Conservation (phyloP, 305 asterid genomes). For the Fraxinus sp. region DNA sequence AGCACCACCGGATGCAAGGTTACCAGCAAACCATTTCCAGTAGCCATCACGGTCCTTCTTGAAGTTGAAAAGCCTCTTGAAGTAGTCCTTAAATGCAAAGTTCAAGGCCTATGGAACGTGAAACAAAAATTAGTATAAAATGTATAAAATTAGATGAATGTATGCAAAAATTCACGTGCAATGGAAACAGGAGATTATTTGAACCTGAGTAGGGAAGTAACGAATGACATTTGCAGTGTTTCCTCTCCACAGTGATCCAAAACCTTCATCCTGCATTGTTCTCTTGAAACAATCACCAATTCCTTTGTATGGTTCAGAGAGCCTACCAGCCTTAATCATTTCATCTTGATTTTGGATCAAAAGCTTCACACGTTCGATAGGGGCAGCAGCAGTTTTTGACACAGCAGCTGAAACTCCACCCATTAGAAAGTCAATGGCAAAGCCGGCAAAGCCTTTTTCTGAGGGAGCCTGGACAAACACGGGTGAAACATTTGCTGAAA, state of each 20-base stretch:
- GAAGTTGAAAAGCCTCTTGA: conserved; percentile 67
- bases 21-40: conserved; percentile 97
- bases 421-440: conserved; percentile 85
- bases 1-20: conserved; percentile 93
- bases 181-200: not conserved
- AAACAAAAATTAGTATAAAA: conserved; percentile 16
- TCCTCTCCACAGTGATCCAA: conserved; percentile 79
- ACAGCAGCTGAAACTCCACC: conserved; percentile 92
- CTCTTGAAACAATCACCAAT: conserved; percentile 83
- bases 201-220: conserved; percentile 92
- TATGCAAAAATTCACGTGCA: not conserved
- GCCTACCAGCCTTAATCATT: conserved; percentile 80
- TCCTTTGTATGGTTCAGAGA: conserved; percentile 87
- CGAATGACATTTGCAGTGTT: conserved; percentile 93
- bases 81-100: conserved; percentile 94
- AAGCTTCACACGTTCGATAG: conserved; percentile 83
- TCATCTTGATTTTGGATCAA: conserved; percentile 89
- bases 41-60: conserved; percentile 51
- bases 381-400: conserved; percentile 84
- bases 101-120: conserved; percentile 65
- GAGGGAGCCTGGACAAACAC: conserved; percentile 82
- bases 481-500: conserved; percentile 71
- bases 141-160: not conserved
- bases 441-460: conserved; percentile 69
- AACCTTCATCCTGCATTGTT: conserved; percentile 66